These are phyloP conservation scores for Syzygium aromaticum DNA, from an alignment of 345 rosid species.

Conservation along the genomic window DNA sequence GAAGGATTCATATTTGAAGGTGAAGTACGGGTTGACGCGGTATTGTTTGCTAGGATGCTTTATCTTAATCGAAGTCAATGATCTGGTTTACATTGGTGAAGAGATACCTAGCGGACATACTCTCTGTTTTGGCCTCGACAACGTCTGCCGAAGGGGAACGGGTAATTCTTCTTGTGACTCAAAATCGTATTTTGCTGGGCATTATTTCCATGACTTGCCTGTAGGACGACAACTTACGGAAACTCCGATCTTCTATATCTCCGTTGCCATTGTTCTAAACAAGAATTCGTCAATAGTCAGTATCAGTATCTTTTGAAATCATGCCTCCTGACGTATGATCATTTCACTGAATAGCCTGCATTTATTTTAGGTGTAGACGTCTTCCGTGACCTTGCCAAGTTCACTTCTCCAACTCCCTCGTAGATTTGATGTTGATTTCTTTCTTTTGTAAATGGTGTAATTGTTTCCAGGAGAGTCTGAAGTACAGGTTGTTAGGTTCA, in stretches of 20 bases:
- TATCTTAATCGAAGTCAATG: background rate
- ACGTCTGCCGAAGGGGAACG: slow-evolving; percentile 98
- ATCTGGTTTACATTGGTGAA: slow-evolving; percentile 24
- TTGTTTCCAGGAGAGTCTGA: slow-evolving; percentile 78
- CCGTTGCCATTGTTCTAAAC: background rate
- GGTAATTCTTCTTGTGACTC: slow-evolving; percentile 34
- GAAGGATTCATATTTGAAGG: slow-evolving; percentile 71
- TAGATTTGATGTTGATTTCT: background rate
- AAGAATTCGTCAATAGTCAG: background rate
- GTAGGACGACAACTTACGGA: background rate
- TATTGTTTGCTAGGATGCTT: background rate
- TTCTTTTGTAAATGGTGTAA: background rate
- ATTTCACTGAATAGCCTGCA: background rate
- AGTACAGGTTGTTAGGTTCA: slow-evolving; percentile 76
- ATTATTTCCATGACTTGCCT: background rate
- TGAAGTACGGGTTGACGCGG: slow-evolving; percentile 5
- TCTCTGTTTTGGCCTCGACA: slow-evolving; percentile 85
- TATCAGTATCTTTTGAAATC: background rate
- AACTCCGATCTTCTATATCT: background rate
- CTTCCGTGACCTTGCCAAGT: background rate
- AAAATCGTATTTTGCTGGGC: background rate
- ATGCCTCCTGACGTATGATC: background rate
- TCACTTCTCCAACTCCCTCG: background rate
- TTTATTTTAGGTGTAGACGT: background rate
- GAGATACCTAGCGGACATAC: slow-evolving; percentile 80